Percentiles rank a stretch among this genome's conserved stretches.
These are phyloP conservation scores for Acanthamoeba healyi DNA, from an alignment of 208 protist genomes.

Conservation along the genomic window DNA sequence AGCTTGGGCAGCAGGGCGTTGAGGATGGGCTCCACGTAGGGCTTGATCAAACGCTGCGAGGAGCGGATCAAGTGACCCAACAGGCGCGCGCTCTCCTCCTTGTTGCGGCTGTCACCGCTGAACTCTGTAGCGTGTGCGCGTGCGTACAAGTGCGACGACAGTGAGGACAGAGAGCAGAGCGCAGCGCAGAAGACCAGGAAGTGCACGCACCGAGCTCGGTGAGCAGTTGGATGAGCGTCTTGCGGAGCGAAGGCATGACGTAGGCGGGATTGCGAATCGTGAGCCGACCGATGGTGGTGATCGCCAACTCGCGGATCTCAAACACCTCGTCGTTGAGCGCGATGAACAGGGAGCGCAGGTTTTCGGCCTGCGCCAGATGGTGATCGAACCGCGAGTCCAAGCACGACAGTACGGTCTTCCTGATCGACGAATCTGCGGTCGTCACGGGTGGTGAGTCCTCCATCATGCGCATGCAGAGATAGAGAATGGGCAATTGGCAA, in stretches of 20 bases:
- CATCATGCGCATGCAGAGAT: too few species aligned
- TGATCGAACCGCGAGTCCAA: constrained; percentile 92
- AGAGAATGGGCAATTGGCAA: too few species aligned
- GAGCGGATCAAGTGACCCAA: constrained; percentile 90
- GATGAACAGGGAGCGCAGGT: constrained; percentile 92
- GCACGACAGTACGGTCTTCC: constrained; percentile 87
- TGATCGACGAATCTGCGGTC: constrained; percentile 90
- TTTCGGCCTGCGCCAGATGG: constrained; percentile 92
- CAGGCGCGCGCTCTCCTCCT: constrained; percentile 91
- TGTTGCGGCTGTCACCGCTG: constrained; percentile 83
- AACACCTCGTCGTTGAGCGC: constrained; percentile 95
- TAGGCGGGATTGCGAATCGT: constrained; percentile 92
- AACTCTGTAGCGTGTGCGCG: constrained; percentile 77
- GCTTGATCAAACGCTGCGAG: constrained; percentile 88
- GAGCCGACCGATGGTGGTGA: constrained; percentile 93
- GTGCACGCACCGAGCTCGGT: constrained; percentile 88
- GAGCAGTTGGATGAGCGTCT: constrained; percentile 93
- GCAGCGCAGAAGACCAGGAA: too few species aligned
- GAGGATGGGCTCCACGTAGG: constrained; percentile 92
- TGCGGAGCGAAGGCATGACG: constrained; percentile 93
- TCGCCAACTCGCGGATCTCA: constrained; percentile 90
- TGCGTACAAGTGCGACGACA: neutral
- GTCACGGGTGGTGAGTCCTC: too few species aligned
- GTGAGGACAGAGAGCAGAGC: too few species aligned
- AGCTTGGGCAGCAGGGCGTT: constrained; percentile 90